These are phyloP conservation scores for Apiospora hydei DNA, from an alignment of 2,329 filamentous ascomycete genomes.

Conservation along the genomic window DNA sequence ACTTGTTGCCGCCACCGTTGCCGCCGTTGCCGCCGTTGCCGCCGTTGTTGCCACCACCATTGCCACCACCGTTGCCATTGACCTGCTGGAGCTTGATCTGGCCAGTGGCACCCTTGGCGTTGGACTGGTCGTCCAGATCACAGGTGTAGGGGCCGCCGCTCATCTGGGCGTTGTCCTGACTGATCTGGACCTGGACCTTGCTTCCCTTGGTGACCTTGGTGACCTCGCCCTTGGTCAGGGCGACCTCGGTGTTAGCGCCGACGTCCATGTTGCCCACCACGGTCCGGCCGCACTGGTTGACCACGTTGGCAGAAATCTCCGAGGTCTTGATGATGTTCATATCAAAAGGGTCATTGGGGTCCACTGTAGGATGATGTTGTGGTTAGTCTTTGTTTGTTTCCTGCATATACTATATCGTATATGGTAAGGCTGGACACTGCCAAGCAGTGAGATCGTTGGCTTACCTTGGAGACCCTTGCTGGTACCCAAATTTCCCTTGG, in stretches of 20 bases:
- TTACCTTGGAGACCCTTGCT: conserved; percentile 21
- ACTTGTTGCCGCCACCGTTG: neutral
- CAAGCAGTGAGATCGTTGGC: neutral
- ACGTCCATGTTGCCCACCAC: conserved; percentile 55
- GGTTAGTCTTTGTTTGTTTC: neutral
- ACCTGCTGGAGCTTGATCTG: conserved; percentile 14
- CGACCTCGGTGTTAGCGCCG: conserved; percentile 43
- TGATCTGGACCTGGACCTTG: conserved; percentile 57
- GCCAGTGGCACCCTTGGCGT: conserved; percentile 19
- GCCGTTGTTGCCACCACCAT: neutral
- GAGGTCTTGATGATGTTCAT: conserved; percentile 36
- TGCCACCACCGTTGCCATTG: neutral
- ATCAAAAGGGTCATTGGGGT: conserved; percentile 32
- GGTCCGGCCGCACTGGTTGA: conserved; percentile 57
- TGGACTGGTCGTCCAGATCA: conserved; percentile 16
- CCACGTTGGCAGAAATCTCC: conserved; percentile 44
- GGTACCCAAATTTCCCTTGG: conserved; percentile 4
- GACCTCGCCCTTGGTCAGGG: conserved; percentile 40
- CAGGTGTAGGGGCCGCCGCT: conserved; percentile 46
- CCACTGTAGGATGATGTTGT: conserved; percentile 28
- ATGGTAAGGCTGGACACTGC: neutral
- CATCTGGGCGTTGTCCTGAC: conserved; percentile 46
- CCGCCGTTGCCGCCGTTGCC: neutral
- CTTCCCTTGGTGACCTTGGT: conserved; percentile 54
- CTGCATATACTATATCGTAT: neutral